Percentiles rank a stretch among this genome's conserved stretches.
Conservation (phyloP, 176 grass and related monocot species). For the Paspalum vaginatum region DNA sequence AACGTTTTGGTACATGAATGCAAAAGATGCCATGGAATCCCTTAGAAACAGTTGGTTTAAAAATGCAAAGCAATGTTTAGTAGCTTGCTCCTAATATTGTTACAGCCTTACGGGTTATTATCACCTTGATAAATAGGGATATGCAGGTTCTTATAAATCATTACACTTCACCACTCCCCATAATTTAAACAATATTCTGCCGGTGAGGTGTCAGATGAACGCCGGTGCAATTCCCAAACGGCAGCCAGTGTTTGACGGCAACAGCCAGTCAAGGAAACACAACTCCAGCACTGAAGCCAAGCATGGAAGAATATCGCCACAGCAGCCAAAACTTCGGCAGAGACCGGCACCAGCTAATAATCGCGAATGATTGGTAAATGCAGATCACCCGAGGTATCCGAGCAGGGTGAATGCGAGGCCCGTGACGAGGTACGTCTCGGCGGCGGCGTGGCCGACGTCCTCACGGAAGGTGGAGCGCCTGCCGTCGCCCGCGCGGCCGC, state of each 20-base stretch:
- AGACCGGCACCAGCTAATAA: background rate
- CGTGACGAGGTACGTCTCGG: constrained; percentile 88
- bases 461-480: constrained; percentile 56
- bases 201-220: background rate
- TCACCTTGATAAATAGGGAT: background rate
- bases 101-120: background rate
- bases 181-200: background rate
- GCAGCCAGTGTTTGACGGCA: too few relatives aligned
- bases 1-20: background rate
- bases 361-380: background rate
- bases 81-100: background rate
- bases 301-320: background rate
- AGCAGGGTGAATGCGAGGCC: constrained; percentile 80
- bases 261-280: too few relatives aligned
- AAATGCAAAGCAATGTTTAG: background rate
- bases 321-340: background rate
- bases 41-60: background rate
- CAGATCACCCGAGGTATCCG: constrained; percentile 79
- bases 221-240: background rate
- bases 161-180: background rate
- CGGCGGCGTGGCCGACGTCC: constrained; percentile 74
- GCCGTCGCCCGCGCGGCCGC: background rate
- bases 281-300: background rate
- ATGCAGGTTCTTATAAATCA: background rate
- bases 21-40: background rate